phyloP scores from a whole-genome alignment of 768 basidiomycete genomes.

The Lactarius sanguifluus region DNA sequence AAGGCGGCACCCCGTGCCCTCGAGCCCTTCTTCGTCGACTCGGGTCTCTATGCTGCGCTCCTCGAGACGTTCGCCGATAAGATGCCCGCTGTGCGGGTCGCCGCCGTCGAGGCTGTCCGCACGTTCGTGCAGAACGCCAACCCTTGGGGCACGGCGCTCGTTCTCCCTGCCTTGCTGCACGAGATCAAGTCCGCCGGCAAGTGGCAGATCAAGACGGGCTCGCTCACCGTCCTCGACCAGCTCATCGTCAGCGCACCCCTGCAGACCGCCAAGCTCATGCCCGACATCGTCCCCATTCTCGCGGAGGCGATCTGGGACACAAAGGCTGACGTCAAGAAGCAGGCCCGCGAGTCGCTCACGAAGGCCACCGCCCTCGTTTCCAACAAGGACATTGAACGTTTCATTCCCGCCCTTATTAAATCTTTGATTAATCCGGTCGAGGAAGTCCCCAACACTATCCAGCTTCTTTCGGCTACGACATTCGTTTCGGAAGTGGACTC shows the following conservation, averaged over 20 bases:
- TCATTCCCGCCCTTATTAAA: conserved; percentile 97
- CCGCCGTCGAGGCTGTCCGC: conserved; percentile 81
- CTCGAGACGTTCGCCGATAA: conserved; percentile 95
- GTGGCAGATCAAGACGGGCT: conserved; percentile 95
- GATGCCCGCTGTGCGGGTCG: conserved; percentile 81
- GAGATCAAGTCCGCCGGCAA: conserved; percentile 96
- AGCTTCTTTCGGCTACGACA: conserved; percentile 95
- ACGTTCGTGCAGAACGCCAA: conserved; percentile 75
- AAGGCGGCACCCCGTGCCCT: conserved; percentile 66
- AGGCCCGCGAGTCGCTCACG: conserved; percentile 89
- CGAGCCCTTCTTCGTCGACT: conserved; percentile 85
- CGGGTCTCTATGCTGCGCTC: conserved; percentile 82
- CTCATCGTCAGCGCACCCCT: conserved; percentile 78
- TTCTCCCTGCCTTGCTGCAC: conserved; percentile 86
- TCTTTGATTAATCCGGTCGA: conserved; percentile 98
- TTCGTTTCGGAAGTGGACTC: conserved; percentile 99
- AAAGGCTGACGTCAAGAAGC: conserved; percentile 98
- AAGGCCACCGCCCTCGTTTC: conserved; percentile 93
- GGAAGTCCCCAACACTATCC: conserved; percentile 95
- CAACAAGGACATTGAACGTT: conserved; percentile 98
- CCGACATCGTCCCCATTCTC: conserved; percentile 92
- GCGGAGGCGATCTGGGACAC: conserved; percentile 98
- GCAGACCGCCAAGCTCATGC: conserved; percentile 88
- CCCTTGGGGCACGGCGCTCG: conserved; percentile 80
- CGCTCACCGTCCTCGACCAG: conserved; percentile 79